These are phyloP conservation scores for Fusarium staphyleae DNA, from an alignment of 2,329 filamentous ascomycete species.

Conservation along the genomic window DNA sequence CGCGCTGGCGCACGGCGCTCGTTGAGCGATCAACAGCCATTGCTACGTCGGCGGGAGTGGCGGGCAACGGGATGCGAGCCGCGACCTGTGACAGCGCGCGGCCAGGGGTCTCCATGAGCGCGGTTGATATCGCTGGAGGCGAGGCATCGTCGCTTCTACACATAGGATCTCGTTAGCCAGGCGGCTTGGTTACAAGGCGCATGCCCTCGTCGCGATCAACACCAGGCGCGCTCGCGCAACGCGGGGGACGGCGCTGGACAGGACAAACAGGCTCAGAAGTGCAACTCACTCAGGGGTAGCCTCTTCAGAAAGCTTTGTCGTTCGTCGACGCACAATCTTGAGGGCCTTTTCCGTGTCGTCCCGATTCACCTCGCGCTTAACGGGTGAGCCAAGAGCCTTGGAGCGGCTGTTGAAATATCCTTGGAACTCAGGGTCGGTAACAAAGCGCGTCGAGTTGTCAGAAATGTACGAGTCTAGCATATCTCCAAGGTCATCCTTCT, in stretches of 20 bases:
- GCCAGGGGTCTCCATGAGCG: constrained; percentile 58
- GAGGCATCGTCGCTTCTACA: constrained; percentile 42
- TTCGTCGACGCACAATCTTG: constrained; percentile 56
- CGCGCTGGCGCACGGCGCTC: constrained; percentile 69
- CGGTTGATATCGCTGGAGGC: constrained; percentile 49
- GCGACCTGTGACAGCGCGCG: constrained; percentile 62
- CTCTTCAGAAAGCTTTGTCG: constrained; percentile 55
- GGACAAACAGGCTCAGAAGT: constrained; percentile 2
- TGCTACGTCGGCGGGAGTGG: constrained; percentile 80
- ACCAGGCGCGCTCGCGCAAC: constrained; percentile 13
- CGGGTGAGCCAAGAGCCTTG: constrained; percentile 64
- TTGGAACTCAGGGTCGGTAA: constrained; percentile 67
- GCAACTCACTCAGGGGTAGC: constrained; percentile 54
- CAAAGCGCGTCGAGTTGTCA: constrained; percentile 70
- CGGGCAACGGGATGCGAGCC: constrained; percentile 73
- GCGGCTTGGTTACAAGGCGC: constrained; percentile 2
- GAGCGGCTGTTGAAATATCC: constrained; percentile 79
- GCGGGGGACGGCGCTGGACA: constrained; percentile 17
- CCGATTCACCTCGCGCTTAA: constrained; percentile 60
- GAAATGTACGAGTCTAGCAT: constrained; percentile 77
- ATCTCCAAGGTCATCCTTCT: constrained; percentile 81
- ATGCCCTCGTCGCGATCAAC: constrained; percentile 1
- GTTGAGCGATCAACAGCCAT: constrained; percentile 77
- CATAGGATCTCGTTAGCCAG: constrained; percentile 23
- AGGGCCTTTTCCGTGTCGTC: constrained; percentile 49